Evolutionary conservation across 176 grass and related monocot genomes (phyloP).

Genomic region (Puccinellia tenuiflora): DNA sequence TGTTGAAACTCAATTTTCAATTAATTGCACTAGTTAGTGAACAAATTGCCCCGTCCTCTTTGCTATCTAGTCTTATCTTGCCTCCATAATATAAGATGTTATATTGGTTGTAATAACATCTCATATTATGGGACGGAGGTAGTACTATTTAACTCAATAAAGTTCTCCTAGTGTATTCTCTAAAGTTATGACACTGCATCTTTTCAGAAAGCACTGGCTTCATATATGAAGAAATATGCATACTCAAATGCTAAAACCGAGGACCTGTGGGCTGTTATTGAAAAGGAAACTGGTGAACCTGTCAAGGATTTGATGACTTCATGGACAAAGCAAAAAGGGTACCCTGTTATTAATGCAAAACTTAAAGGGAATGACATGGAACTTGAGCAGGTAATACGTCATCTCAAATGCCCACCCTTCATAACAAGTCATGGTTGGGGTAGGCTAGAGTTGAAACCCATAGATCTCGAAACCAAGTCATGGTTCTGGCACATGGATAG

Average conservation of each 20-base stretch:
- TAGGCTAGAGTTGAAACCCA: too few relatives aligned
- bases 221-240: constrained; percentile 79
- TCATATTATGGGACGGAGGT: too few relatives aligned
- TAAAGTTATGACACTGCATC: background rate
- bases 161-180: background rate
- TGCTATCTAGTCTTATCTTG: constrained; percentile 3
- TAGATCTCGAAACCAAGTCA: too few relatives aligned
- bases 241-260: constrained; percentile 93
- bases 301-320: constrained; percentile 71
- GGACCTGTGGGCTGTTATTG: constrained; percentile 88
- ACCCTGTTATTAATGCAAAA: constrained; percentile 67
- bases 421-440: too few relatives aligned
- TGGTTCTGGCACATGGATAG: too few relatives aligned
- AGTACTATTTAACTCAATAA: background rate
- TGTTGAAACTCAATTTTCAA: background rate
- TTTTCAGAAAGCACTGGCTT: constrained; percentile 70
- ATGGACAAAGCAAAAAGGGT: constrained; percentile 96
- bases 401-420: background rate
- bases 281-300: constrained; percentile 82
- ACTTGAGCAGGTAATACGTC: constrained; percentile 60
- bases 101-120: too few relatives aligned
- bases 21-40: constrained; percentile 12
- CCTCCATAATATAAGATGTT: too few relatives aligned
- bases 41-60: background rate
- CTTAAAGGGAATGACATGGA: constrained; percentile 50